Percentiles rank a stretch among this genome's conserved stretches.
These are phyloP conservation scores for Solanum dulcamara DNA, from an alignment of 257 asterid genomes.

Conservation along the genomic window DNA sequence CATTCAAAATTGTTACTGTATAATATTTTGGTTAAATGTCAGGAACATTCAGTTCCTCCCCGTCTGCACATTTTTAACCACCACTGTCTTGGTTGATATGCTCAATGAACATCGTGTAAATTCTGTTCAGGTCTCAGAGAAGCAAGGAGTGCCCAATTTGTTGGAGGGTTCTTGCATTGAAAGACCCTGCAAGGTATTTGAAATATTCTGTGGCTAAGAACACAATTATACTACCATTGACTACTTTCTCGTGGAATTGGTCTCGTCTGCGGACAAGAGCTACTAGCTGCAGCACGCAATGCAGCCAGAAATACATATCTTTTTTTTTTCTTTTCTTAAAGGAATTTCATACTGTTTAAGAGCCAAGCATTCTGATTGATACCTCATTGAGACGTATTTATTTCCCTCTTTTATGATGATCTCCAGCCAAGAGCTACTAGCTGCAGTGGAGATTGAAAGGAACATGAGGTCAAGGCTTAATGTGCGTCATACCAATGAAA, in stretches of 20 bases:
- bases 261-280: not conserved
- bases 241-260: not conserved
- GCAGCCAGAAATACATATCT: not conserved
- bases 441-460: slow-evolving; percentile 35
- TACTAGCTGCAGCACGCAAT: not conserved
- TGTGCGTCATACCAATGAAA: slow-evolving; percentile 6
- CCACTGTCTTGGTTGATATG: not conserved
- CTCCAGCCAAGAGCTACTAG: slow-evolving; percentile 52
- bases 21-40: not conserved
- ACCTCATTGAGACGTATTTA: not conserved
- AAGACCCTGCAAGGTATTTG: slow-evolving; percentile 47
- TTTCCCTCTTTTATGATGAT: not conserved
- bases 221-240: not conserved
- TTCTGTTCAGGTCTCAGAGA: slow-evolving; percentile 51
- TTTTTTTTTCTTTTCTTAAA: not conserved
- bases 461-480: slow-evolving; percentile 18
- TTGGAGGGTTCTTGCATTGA: slow-evolving; percentile 41
- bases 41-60: not conserved
- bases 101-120: not conserved
- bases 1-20: not conserved
- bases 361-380: not conserved
- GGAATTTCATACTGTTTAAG: not conserved
- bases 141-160: slow-evolving; percentile 66
- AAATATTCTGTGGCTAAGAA: not conserved
- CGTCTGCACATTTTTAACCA: not conserved